Evolutionary conservation across 176 grass and related monocot species (phyloP).

Genomic region (Avena eriantha): DNA sequence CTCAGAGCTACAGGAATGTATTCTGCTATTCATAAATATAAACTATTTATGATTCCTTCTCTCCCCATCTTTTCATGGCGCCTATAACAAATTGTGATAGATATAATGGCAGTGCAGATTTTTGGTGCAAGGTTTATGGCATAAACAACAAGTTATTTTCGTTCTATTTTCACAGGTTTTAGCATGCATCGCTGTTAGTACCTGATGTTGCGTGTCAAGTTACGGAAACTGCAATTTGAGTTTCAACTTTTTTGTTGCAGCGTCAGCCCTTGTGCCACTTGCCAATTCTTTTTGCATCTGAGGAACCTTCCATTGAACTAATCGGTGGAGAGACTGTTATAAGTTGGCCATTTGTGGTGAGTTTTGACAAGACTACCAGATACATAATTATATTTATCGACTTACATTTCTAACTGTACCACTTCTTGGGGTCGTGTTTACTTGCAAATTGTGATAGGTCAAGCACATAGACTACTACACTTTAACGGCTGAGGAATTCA

Average conservation of each 20-base stretch:
- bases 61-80: constrained; percentile 79
- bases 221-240: constrained; percentile 15
- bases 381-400: neutral
- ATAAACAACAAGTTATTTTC: constrained; percentile 73
- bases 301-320: constrained; percentile 85
- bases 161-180: constrained; percentile 10
- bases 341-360: constrained; percentile 90
- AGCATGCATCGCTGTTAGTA: neutral
- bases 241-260: constrained; percentile 46
- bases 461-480: constrained; percentile 82
- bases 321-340: constrained; percentile 89
- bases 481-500: constrained; percentile 66
- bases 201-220: constrained; percentile 3
- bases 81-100: constrained; percentile 88
- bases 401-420: too few species aligned
- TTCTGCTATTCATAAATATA: too few species aligned
- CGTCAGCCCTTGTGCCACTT: constrained; percentile 82
- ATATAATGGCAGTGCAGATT: constrained; percentile 75
- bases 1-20: constrained; percentile 53
- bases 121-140: constrained; percentile 91
- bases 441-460: constrained; percentile 53
- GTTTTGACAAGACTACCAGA: constrained; percentile 30
- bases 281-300: constrained; percentile 84
- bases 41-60: constrained; percentile 22
- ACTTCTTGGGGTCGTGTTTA: neutral